Conservation (phyloP, 2,329 filamentous ascomycete species). For the Knufia fluminis region DNA sequence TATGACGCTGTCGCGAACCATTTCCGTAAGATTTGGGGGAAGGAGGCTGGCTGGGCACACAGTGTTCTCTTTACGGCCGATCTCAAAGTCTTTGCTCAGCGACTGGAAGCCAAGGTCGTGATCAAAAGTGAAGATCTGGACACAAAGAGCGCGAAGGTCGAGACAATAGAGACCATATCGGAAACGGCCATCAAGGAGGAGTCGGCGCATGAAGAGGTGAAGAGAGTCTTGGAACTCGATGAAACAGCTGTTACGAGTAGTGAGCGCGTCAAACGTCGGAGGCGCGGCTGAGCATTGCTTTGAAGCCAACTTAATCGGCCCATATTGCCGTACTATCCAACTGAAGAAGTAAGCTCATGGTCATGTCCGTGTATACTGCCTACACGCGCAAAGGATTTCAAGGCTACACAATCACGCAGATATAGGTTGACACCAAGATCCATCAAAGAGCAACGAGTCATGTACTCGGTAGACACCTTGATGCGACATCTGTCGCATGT, state of each 20-base stretch:
- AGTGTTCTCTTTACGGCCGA: conserved; percentile 94
- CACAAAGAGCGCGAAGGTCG: conserved; percentile 13
- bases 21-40: conserved; percentile 82
- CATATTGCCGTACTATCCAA: too few species aligned
- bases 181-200: conserved; percentile 17
- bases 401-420: too few species aligned
- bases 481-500: too few species aligned
- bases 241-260: conserved; percentile 14
- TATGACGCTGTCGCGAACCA: conserved; percentile 87
- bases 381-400: too few species aligned
- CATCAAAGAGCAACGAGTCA: too few species aligned
- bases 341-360: too few species aligned
- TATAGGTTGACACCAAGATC: too few species aligned
- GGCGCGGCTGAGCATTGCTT: conserved; percentile 14
- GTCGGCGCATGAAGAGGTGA: conserved; percentile 12
- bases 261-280: conserved; percentile 20
- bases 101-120: conserved; percentile 35
- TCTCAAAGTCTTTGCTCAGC: conserved; percentile 70
- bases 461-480: too few species aligned
- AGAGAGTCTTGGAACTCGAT: conserved; percentile 17
- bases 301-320: too few species aligned
- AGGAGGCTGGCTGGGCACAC: conserved; percentile 94
- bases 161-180: conserved; percentile 11
- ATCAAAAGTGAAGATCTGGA: conserved; percentile 28
- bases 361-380: too few species aligned